These are phyloP conservation scores for Pharus latifolius DNA, from an alignment of 176 grass and related monocot species.

Conservation along the genomic window DNA sequence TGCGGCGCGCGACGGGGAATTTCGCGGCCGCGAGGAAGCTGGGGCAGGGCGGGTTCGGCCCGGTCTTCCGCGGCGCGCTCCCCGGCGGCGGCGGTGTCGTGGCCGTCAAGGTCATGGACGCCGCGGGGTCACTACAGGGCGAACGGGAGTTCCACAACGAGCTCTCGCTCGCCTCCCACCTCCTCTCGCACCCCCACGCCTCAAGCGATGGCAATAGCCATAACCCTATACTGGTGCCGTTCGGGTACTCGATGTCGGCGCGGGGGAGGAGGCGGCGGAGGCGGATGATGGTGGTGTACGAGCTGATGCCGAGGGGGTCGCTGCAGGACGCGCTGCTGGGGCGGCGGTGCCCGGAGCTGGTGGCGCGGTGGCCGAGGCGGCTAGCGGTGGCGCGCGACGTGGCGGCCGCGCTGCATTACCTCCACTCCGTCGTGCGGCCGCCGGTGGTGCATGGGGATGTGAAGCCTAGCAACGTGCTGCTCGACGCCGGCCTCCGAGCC, in stretches of 20 bases:
- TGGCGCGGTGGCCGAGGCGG: constrained; percentile 36
- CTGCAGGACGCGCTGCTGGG: constrained; percentile 73
- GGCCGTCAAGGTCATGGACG: constrained; percentile 74
- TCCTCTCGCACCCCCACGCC: neutral
- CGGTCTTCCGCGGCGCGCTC: constrained; percentile 51
- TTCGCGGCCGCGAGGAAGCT: constrained; percentile 39
- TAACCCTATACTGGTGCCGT: constrained; percentile 29
- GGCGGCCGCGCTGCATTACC: constrained; percentile 49
- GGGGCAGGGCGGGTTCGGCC: constrained; percentile 70
- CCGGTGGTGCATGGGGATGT: constrained; percentile 68
- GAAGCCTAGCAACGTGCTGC: constrained; percentile 83
- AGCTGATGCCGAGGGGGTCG: constrained; percentile 70
- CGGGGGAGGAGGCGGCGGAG: constrained; percentile 3
- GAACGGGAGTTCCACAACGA: constrained; percentile 90
- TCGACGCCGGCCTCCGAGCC: constrained; percentile 50
- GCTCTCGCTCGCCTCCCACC: constrained; percentile 46
- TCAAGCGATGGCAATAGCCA: neutral
- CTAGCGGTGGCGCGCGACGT: constrained; percentile 56
- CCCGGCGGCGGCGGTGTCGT: constrained; percentile 13
- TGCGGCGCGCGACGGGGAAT: constrained; percentile 51
- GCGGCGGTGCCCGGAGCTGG: constrained; percentile 43
- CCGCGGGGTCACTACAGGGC: constrained; percentile 65
- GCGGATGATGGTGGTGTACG: constrained; percentile 67
- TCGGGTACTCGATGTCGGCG: constrained; percentile 43
- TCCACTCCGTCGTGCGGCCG: constrained; percentile 52